Conservation (phyloP, 768 basidiomycete species). For the Tylopilus balloui region DNA sequence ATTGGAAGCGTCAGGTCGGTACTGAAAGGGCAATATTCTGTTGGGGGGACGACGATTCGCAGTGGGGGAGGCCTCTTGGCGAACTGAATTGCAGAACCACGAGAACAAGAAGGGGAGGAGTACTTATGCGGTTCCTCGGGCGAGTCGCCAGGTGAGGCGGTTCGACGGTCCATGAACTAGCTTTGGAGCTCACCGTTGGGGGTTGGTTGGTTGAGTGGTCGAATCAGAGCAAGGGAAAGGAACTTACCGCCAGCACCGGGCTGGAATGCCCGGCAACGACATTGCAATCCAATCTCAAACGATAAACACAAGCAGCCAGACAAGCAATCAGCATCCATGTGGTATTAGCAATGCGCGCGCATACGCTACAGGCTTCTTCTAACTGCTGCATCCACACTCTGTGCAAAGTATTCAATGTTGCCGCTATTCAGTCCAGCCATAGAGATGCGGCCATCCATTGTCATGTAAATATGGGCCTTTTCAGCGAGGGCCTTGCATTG, state of each 20-base stretch:
- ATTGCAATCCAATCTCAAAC: conserved; percentile 16
- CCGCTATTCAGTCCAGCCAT: conserved; percentile 85
- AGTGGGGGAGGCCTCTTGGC: conserved; percentile 18
- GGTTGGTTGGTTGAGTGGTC: background rate
- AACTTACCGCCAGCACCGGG: conserved; percentile 27
- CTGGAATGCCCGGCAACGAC: conserved; percentile 17
- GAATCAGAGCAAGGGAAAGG: background rate
- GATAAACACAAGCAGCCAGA: conserved; percentile 20
- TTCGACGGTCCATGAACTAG: conserved; percentile 18
- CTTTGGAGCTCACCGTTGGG: conserved; percentile 4
- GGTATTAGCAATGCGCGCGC: conserved; percentile 15
- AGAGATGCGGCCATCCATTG: conserved; percentile 87
- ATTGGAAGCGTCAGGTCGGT: conserved; percentile 30
- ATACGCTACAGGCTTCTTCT: conserved; percentile 60
- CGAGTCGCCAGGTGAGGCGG: conserved; percentile 7
- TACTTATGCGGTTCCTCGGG: conserved; percentile 7
- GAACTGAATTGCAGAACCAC: conserved; percentile 10
- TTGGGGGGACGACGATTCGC: conserved; percentile 31
- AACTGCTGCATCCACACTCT: conserved; percentile 79
- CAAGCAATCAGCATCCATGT: conserved; percentile 21
- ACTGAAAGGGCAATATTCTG: conserved; percentile 33
- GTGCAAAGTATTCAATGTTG: conserved; percentile 89
- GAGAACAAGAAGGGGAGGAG: background rate
- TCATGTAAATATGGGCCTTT: conserved; percentile 91
- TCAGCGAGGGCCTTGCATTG: conserved; percentile 83